Base-by-base conservation (phyloP, 208 protist genomes). In the Acanthamoeba culbertsoni region DNA sequence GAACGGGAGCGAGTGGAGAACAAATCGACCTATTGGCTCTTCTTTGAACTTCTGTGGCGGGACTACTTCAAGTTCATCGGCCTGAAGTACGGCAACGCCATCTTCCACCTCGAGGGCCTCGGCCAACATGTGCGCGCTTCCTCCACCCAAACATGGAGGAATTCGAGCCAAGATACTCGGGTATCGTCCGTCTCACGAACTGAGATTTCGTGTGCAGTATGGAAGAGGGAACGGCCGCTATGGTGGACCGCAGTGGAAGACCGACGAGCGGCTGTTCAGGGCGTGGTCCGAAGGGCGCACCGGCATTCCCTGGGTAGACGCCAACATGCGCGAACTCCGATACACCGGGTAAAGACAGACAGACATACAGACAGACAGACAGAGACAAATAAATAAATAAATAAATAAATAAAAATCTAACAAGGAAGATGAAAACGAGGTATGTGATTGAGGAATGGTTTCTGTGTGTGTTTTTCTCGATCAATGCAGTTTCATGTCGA, bases 291-390 rank as follows among this genome's bases (percentile, higher is more conserved):
- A 94, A 23, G 97, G 98, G n/a, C 46, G 92, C 31, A 98, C 98
- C 16, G 98, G 98, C n/a, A 95, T 98, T 33, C 98, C 98, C 0
- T 93, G 98, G 35, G 97, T 99, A 14, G 98, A 99, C 86, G 98
- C 98, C 40, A 97, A 97, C 51, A 98, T 99, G 95, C 96, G 97
- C 48, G 98, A 98, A 94, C 91, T 99, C 40, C 95, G 45, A 6
- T 86, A 93, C 31, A 98, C 98, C 14, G 98, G 97, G 26, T 98
- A 96, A 95, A 97, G 97, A 79, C 95, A 96, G 84, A 98, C n/a
- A n/a, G n/a, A n/a, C n/a, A n/a, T n/a, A n/a, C n/a, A n/a, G n/a
- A n/a, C n/a, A n/a, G n/a, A n/a, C n/a, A n/a, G n/a, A n/a, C n/a
- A n/a, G n/a, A n/a, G n/a, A n/a, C n/a, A n/a, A n/a, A n/a, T n/a